Evolutionary conservation across 257 asterid genomes (phyloP).

Genomic region (Voacanga thouarsii): DNA sequence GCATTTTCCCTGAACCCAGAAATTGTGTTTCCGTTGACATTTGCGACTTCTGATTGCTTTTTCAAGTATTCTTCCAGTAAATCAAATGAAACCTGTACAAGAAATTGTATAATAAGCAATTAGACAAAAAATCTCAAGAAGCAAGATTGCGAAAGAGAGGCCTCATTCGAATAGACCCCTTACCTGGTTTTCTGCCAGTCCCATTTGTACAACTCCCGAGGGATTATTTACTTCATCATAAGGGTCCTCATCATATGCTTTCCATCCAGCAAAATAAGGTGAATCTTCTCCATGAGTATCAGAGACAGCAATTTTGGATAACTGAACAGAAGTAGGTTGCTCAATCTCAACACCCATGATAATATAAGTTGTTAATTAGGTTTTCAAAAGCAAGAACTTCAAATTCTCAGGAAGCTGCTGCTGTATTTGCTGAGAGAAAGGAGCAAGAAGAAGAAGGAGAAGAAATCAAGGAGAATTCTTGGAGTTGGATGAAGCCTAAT

Average conservation of each 20-base stretch:
- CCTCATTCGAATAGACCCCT: neutral
- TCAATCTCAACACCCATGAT: slow-evolving; percentile 46
- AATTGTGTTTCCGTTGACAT: slow-evolving; percentile 19
- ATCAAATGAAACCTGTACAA: slow-evolving; percentile 76
- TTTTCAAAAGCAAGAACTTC: neutral
- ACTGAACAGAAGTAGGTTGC: slow-evolving; percentile 27
- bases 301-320: slow-evolving; percentile 64
- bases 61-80: slow-evolving; percentile 65
- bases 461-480: slow-evolving; percentile 12
- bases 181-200: slow-evolving; percentile 91
- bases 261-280: slow-evolving; percentile 94
- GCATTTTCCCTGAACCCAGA: slow-evolving; percentile 80
- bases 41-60: slow-evolving; percentile 34
- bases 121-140: neutral
- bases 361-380: neutral
- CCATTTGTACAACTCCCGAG: slow-evolving; percentile 87
- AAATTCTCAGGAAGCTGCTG: too few species aligned
- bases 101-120: neutral
- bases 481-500: slow-evolving; percentile 11
- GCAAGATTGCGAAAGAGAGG: too few species aligned
- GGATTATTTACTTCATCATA: slow-evolving; percentile 58
- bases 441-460: neutral
- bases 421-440: slow-evolving; percentile 1
- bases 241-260: slow-evolving; percentile 80
- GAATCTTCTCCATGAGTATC: slow-evolving; percentile 90